Percentiles rank a stretch among this genome's conserved stretches.
These are phyloP conservation scores for Exophiala mesophila DNA, from an alignment of 2,329 filamentous ascomycete genomes.

Conservation along the genomic window DNA sequence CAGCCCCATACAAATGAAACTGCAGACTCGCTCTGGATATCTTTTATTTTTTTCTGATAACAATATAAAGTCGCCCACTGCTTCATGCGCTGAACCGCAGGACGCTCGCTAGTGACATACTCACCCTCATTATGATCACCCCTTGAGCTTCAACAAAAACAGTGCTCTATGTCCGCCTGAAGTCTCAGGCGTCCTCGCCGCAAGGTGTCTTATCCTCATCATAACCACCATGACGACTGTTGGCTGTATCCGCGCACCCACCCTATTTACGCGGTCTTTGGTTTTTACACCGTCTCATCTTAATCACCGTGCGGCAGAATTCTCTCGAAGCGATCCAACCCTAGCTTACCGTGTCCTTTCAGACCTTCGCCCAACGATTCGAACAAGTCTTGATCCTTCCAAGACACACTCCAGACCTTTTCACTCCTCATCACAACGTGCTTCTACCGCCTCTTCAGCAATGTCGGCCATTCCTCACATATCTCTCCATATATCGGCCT, in stretches of 20 bases:
- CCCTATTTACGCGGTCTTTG: conserved; percentile 20
- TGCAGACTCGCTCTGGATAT: no score
- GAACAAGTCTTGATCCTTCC: conserved; percentile 19
- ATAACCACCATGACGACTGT: conserved; percentile 13
- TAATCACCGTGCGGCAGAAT: conserved; percentile 24
- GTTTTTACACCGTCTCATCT: conserved; percentile 18
- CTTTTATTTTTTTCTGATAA: no score
- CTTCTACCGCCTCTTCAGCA: background rate
- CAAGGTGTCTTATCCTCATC: no score
- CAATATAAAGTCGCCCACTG: no score
- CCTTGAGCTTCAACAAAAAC: no score
- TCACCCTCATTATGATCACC: no score
- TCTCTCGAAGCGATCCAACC: conserved; percentile 19
- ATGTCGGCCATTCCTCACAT: conserved; percentile 38
- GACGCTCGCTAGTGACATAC: no score
- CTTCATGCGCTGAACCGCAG: no score
- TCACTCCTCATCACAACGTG: conserved; percentile 13
- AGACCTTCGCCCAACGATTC: conserved; percentile 21
- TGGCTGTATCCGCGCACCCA: conserved; percentile 13
- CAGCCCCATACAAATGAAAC: no score
- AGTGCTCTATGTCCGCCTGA: no score
- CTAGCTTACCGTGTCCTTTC: conserved; percentile 24
- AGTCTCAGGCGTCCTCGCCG: no score
- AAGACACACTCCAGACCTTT: conserved; percentile 9
- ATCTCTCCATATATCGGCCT: conserved; percentile 67